Conservation (phyloP, 208 protist genomes). For the Acanthamoeba culbertsoni region DNA sequence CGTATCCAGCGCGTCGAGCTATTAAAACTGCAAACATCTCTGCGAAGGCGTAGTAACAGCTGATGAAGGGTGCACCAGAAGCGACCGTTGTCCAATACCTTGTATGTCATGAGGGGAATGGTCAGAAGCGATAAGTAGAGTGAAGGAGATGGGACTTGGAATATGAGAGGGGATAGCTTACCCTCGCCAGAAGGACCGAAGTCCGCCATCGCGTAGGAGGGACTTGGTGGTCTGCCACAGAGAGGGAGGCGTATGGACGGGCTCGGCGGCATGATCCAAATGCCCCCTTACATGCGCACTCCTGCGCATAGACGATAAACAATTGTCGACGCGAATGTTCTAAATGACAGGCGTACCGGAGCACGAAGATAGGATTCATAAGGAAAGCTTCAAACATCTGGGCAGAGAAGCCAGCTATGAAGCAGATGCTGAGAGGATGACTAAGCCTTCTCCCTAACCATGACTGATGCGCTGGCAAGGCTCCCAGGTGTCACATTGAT, state of each 20-base stretch:
- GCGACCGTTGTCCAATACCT: not conserved
- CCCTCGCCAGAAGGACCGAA: not conserved
- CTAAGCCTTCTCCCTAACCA: not conserved
- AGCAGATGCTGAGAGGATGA: not conserved
- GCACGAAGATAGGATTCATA: conserved; percentile 9
- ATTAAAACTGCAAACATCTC: not conserved
- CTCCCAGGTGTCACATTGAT: not conserved
- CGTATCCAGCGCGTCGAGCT: not conserved
- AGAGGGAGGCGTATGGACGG: not conserved
- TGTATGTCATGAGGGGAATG: not conserved
- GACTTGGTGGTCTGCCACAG: not conserved
- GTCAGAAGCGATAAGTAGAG: no score
- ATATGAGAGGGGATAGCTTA: no score
- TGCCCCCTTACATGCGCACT: not conserved
- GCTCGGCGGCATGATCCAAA: not conserved
- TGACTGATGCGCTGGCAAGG: not conserved
- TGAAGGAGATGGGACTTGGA: no score
- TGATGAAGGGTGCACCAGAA: not conserved
- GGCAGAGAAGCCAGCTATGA: not conserved
- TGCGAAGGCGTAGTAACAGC: conserved; percentile 10
- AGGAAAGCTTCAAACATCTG: conserved; percentile 1
- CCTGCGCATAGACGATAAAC: not conserved
- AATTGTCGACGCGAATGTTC: no score
- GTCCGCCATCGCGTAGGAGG: not conserved
- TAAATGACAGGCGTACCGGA: not conserved